A percentile compares a stretch with the other conserved stretches of the same genome.
phyloP scores from a whole-genome alignment of 768 basidiomycete genomes.

The Xerocomus brunneocitrinus region DNA sequence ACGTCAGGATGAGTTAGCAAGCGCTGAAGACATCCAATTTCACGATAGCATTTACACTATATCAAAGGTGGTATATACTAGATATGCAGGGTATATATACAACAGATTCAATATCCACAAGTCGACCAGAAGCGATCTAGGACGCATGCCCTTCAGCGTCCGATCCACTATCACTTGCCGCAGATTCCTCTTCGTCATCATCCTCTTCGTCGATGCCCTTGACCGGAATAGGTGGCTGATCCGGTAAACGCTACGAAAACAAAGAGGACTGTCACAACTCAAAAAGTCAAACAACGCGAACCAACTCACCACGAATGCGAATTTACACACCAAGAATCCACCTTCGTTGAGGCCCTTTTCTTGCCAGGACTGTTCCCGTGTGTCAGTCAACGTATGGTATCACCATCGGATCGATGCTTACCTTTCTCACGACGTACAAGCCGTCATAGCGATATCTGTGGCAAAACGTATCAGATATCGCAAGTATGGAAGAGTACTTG shows the following conservation, averaged over 20 bases:
- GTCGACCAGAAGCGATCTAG: not conserved
- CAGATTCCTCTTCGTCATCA: not conserved
- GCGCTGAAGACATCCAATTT: no score
- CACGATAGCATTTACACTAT: no score
- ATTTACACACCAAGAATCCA: slow-evolving; percentile 82
- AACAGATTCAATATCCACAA: no score
- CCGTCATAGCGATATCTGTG: slow-evolving; percentile 87
- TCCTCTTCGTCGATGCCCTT: slow-evolving; percentile 15
- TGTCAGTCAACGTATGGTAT: not conserved
- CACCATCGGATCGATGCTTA: slow-evolving; percentile 15
- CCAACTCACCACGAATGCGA: slow-evolving; percentile 64
- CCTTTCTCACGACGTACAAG: slow-evolving; percentile 75
- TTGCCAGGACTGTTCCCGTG: slow-evolving; percentile 56
- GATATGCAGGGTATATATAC: no score
- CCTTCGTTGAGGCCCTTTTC: slow-evolving; percentile 64
- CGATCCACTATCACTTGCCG: not conserved
- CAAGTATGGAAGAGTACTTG: not conserved
- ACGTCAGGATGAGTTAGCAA: no score
- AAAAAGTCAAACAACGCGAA: not conserved
- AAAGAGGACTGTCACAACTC: not conserved
- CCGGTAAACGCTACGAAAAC: slow-evolving; percentile 22
- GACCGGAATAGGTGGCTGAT: slow-evolving; percentile 22
- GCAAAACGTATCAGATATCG: not conserved
- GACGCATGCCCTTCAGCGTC: slow-evolving; percentile 2
- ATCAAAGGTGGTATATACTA: no score